phyloP scores from a whole-genome alignment of 2,329 filamentous ascomycete species.

The Davidsoniella eucalypti region DNA sequence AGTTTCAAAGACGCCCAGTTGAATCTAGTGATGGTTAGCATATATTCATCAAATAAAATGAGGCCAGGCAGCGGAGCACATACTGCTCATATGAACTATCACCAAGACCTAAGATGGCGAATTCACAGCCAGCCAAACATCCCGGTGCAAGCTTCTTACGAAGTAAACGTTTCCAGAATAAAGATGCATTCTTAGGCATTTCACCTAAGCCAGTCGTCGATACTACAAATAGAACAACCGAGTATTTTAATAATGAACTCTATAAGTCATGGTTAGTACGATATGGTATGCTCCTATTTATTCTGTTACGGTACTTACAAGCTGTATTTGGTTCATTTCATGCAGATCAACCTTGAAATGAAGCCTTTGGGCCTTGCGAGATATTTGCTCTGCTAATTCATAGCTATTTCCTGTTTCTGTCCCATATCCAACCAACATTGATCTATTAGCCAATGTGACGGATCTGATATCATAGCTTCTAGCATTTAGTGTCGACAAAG shows the following conservation, averaged over 20 bases:
- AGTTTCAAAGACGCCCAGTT: slow-evolving; percentile 89
- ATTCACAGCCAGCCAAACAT: slow-evolving; percentile 52
- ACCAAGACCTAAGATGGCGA: slow-evolving; percentile 78
- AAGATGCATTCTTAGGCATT: slow-evolving; percentile 64
- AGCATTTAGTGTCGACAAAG: too few species aligned
- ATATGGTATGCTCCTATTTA: neutral
- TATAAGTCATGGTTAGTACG: slow-evolving; percentile 16
- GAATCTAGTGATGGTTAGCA: slow-evolving; percentile 37
- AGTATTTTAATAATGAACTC: slow-evolving; percentile 34
- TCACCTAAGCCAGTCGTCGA: slow-evolving; percentile 94
- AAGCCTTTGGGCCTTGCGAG: slow-evolving; percentile 54
- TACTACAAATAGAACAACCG: slow-evolving; percentile 59
- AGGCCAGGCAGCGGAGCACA: slow-evolving; percentile 15
- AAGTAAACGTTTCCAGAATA: slow-evolving; percentile 74
- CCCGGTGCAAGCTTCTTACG: slow-evolving; percentile 58
- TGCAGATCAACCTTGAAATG: slow-evolving; percentile 61
- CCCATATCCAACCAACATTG: slow-evolving; percentile 64
- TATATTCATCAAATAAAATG: neutral
- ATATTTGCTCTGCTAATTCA: slow-evolving; percentile 77
- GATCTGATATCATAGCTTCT: too few species aligned
- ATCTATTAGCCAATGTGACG: slow-evolving; percentile 16
- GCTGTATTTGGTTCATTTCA: slow-evolving; percentile 59
- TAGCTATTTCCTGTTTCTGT: slow-evolving; percentile 92
- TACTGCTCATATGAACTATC: slow-evolving; percentile 91
- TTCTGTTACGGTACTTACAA: slow-evolving; percentile 40